Base-by-base conservation (phyloP, 225 moss, liverwort and hornwort species). In the Asterella californica region DNA sequence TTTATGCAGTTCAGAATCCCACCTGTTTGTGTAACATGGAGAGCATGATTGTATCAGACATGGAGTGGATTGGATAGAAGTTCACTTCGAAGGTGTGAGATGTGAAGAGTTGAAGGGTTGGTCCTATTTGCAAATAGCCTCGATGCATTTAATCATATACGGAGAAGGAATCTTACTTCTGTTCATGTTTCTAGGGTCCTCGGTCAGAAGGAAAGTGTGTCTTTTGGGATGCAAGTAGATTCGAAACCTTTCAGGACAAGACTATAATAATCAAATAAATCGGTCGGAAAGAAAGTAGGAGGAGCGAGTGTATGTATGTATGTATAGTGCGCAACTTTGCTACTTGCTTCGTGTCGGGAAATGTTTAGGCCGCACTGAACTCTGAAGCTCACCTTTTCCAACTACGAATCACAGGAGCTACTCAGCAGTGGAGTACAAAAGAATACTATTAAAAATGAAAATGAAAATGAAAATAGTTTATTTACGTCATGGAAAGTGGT, bases 341-440 rank as follows among this genome's bases (percentile, higher is more conserved):
- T 25, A 22, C 60, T n/a, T 61, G 61, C 61, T 27, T 61, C 25
- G n/a, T 61, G 61, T 21, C 25, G 25, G 61, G 61, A 61, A 61
- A 61, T 61, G 61, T 21, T 61, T 27, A 61, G n/a, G 61, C 61
- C n/a, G 61, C 61, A 61, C 61, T 61, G n/a, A 61, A 61, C n/a
- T 61, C n/a, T 25, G 61, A 27, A 61, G 27, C n/a, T 27, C 61
- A 27, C 61, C 61, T 27, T 61, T 61, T 61, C n/a, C 61, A 61
- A 61, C 61, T 9, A 61, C 61, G 61, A 61, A 61, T 61, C 61
- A 61, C 61, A 25, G 61, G 27, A 61, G 7, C 61, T 61, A 25
- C 4, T 61, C 61, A 61, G 61, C 61, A 61, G 61, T n/a, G 61
- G 61, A 61, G 61, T 61, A 61, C 19, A 61, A 61, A 61, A 61